phyloP scores from a whole-genome alignment of 768 basidiomycete species.

The Suillus plorans region DNA sequence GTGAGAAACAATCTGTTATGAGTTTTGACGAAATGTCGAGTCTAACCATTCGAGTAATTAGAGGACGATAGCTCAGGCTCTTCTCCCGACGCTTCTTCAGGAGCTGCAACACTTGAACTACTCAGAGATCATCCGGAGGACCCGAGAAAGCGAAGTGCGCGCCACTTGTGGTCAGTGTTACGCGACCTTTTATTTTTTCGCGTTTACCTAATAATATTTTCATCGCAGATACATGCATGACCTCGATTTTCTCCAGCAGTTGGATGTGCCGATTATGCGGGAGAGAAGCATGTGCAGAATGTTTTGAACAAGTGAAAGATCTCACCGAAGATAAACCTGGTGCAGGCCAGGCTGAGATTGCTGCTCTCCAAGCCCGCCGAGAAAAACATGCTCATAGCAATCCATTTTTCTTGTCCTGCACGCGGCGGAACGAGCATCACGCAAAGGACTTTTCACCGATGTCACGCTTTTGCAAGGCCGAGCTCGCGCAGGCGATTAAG shows the following conservation, averaged over 20 bases:
- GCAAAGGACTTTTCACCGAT: slow-evolving; percentile 74
- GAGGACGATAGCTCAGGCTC: slow-evolving; percentile 65
- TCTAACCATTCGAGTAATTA: slow-evolving; percentile 30
- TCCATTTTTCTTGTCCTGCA: slow-evolving; percentile 75
- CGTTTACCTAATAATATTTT: slow-evolving; percentile 10
- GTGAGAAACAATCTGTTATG: slow-evolving; percentile 33
- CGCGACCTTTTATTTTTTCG: not conserved
- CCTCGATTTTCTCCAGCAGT: slow-evolving; percentile 84
- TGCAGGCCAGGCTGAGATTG: slow-evolving; percentile 47
- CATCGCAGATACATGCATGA: slow-evolving; percentile 83
- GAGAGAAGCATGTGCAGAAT: slow-evolving; percentile 85
- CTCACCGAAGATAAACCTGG: slow-evolving; percentile 55
- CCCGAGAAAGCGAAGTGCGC: slow-evolving; percentile 78
- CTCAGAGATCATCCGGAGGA: slow-evolving; percentile 63
- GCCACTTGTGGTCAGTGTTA: slow-evolving; percentile 74
- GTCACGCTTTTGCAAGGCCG: slow-evolving; percentile 66
- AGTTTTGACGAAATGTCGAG: slow-evolving; percentile 1
- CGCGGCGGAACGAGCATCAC: slow-evolving; percentile 68
- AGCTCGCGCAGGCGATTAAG: slow-evolving; percentile 62
- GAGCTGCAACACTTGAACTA: slow-evolving; percentile 63
- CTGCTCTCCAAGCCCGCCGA: slow-evolving; percentile 48
- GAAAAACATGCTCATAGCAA: slow-evolving; percentile 65
- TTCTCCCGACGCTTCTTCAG: slow-evolving; percentile 63
- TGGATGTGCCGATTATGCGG: slow-evolving; percentile 94
- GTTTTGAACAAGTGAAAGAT: slow-evolving; percentile 67